phyloP scores from a whole-genome alignment of 176 grass and related monocot genomes.

The Panicum miliaceum region DNA sequence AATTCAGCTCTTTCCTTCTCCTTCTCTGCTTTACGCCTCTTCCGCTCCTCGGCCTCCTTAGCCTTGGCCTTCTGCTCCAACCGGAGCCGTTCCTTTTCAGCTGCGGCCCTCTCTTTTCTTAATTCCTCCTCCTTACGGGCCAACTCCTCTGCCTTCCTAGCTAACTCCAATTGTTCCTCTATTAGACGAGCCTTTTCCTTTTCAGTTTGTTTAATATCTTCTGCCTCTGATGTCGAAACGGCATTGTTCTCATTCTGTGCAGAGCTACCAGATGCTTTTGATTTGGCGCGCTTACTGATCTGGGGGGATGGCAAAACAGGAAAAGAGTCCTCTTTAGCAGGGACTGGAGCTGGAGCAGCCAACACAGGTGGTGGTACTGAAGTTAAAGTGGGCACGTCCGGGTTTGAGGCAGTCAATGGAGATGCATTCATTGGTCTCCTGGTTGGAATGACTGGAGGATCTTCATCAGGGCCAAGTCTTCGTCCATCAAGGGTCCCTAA shows the following conservation, averaged over 20 bases:
- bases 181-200: slow-evolving; percentile 40
- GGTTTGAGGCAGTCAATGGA: slow-evolving; percentile 25
- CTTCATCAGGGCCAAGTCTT: slow-evolving; percentile 76
- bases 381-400: not conserved
- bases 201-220: slow-evolving; percentile 48
- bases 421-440: slow-evolving; percentile 56
- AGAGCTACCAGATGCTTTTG: slow-evolving; percentile 51
- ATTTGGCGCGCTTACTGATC: slow-evolving; percentile 47
- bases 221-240: slow-evolving; percentile 26
- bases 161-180: slow-evolving; percentile 54
- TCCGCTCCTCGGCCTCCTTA: slow-evolving; percentile 91
- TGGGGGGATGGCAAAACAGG: slow-evolving; percentile 46
- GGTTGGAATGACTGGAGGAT: slow-evolving; percentile 61
- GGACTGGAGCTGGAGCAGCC: slow-evolving; percentile 28
- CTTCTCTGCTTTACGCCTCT: slow-evolving; percentile 72
- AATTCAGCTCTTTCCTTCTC: slow-evolving; percentile 69
- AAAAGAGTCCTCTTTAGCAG: slow-evolving; percentile 49
- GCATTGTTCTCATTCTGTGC: slow-evolving; percentile 26
- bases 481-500: slow-evolving; percentile 81
- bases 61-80: slow-evolving; percentile 86
- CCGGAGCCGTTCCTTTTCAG: slow-evolving; percentile 62
- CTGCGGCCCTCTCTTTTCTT: slow-evolving; percentile 56
- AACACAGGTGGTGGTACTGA: slow-evolving; percentile 42
- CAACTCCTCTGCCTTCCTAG: slow-evolving; percentile 54
- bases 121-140: slow-evolving; percentile 56